Conservation (phyloP, 2,329 filamentous ascomycete genomes). For the Colletotrichum falcatum region DNA sequence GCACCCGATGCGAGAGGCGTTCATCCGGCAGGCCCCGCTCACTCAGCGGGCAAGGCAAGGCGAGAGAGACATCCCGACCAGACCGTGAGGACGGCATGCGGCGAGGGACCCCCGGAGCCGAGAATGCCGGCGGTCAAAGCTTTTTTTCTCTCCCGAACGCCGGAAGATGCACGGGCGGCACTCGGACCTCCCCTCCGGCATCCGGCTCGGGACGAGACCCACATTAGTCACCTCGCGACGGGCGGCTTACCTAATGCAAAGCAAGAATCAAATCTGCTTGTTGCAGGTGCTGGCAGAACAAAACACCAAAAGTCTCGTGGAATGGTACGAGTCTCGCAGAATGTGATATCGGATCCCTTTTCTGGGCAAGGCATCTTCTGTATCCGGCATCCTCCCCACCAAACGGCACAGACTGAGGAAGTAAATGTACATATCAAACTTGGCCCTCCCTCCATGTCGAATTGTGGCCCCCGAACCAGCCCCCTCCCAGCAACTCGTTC, state of each 20-base stretch:
- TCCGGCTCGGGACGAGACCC: background rate
- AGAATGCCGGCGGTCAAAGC: background rate
- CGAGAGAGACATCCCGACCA: background rate
- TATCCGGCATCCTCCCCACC: conserved; percentile 8
- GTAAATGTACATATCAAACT: too few relatives aligned
- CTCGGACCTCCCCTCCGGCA: background rate
- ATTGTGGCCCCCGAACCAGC: background rate
- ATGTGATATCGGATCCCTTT: background rate
- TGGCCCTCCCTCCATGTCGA: conserved; percentile 7
- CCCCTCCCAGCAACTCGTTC: background rate
- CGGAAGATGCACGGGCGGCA: background rate
- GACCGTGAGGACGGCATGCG: too few relatives aligned
- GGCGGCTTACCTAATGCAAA: background rate
- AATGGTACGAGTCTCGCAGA: background rate
- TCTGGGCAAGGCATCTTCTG: background rate
- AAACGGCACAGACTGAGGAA: background rate
- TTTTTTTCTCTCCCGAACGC: background rate
- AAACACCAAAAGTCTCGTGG: too few relatives aligned
- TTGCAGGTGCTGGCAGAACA: too few relatives aligned
- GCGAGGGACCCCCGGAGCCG: background rate
- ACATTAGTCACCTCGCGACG: background rate
- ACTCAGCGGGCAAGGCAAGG: too few relatives aligned
- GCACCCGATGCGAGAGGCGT: too few relatives aligned
- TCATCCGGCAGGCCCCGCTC: too few relatives aligned
- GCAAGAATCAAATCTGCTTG: too few relatives aligned